Evolutionary conservation across 2,329 filamentous ascomycete species (phyloP).

Genomic region (Nemania sp.): DNA sequence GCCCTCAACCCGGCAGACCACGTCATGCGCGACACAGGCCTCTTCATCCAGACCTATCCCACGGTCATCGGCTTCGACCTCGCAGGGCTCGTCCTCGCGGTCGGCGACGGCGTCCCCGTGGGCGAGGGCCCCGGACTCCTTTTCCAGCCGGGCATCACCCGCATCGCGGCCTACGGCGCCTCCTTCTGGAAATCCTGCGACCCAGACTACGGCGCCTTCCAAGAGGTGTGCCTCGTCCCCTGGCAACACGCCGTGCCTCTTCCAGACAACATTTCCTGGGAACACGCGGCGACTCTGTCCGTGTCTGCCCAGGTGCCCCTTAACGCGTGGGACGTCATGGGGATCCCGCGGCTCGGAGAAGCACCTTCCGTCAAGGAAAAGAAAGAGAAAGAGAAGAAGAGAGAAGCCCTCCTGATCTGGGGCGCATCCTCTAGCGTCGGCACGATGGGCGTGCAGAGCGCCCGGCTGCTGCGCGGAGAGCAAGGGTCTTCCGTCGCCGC

Average conservation of each 20-base stretch:
- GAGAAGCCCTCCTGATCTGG: conserved; percentile 48
- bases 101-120: conserved; percentile 46
- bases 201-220: conserved; percentile 53
- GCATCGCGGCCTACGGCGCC: conserved; percentile 46
- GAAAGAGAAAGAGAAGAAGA: conserved; percentile 37
- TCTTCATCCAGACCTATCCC: too few species aligned
- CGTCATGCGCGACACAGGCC: too few species aligned
- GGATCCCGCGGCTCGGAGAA: conserved; percentile 36
- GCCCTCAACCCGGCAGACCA: too few species aligned
- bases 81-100: conserved; percentile 48
- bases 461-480: conserved; percentile 44
- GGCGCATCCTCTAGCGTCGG: conserved; percentile 52
- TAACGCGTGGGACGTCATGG: conserved; percentile 46
- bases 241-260: conserved; percentile 47
- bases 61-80: conserved; percentile 45
- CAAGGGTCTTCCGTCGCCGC: conserved; percentile 36
- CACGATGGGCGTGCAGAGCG: conserved; percentile 49
- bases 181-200: conserved; percentile 48
- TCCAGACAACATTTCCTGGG: conserved; percentile 43
- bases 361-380: conserved; percentile 5
- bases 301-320: conserved; percentile 46
- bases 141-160: conserved; percentile 43
- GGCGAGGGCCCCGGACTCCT: conserved; percentile 5
- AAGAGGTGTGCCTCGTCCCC: conserved; percentile 48
- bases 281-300: conserved; percentile 46